phyloP scores from a whole-genome alignment of 495 filamentous ascomycete species.

The Podospora didyma region DNA sequence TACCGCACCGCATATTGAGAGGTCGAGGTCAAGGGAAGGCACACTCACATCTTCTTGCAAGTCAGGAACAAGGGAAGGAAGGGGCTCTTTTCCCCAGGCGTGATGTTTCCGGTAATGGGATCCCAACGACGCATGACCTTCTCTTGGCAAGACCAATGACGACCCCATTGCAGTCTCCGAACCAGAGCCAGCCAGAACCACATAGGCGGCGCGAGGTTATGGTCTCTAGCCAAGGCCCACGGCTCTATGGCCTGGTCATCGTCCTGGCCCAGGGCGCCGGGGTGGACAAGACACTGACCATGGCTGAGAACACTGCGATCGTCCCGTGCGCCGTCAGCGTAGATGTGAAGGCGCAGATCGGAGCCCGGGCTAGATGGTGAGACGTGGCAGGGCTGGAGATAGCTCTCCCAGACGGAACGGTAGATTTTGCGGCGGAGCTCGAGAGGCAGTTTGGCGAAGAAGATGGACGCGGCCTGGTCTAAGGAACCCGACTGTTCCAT shows the following conservation, averaged over 20 bases:
- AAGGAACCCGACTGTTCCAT: slow-evolving; percentile 4
- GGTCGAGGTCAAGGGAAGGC: neutral
- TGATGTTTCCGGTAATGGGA: neutral
- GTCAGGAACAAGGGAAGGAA: slow-evolving; percentile 21
- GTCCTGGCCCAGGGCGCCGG: neutral
- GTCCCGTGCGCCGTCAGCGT: slow-evolving; percentile 7
- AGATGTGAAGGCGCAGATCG: slow-evolving; percentile 22
- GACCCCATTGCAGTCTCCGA: slow-evolving; percentile 17
- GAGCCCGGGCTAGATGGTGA: slow-evolving; percentile 1
- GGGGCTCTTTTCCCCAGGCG: slow-evolving; percentile 6
- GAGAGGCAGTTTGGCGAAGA: slow-evolving; percentile 20
- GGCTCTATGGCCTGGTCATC: slow-evolving; percentile 9
- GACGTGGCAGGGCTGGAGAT: slow-evolving; percentile 7
- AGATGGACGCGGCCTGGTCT: slow-evolving; percentile 9
- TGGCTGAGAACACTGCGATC: slow-evolving; percentile 1
- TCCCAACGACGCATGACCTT: slow-evolving; percentile 15
- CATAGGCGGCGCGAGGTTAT: neutral
- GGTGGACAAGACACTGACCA: slow-evolving; percentile 9
- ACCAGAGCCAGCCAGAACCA: slow-evolving; percentile 18
- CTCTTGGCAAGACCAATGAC: slow-evolving; percentile 23
- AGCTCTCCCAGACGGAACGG: slow-evolving; percentile 14
- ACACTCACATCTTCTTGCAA: slow-evolving; percentile 25
- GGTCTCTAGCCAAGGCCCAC: slow-evolving; percentile 1
- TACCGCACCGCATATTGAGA: neutral
- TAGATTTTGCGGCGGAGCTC: slow-evolving; percentile 25